Base-by-base conservation (phyloP, 768 basidiomycete species). In the Hydnum rufescens region DNA sequence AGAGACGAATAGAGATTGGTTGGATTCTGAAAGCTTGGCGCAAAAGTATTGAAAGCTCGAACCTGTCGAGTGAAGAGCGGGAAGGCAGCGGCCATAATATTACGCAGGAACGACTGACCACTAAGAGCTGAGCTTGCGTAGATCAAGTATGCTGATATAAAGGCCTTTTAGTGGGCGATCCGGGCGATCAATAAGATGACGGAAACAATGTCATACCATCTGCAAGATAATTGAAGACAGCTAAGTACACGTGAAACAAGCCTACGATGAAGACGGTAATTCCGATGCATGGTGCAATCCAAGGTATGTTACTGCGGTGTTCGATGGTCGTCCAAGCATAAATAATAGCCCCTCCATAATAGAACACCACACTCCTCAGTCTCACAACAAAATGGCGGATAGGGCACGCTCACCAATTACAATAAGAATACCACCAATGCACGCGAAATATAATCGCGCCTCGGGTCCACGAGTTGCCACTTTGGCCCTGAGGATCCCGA, bases 81-180 rank as follows among this genome's bases (percentile, higher is more conserved):
- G 63, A 82, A 82, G 8, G 66, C 68, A 13, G 68, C 68, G n/a
- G n/a, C n/a, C n/a, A n/a, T n/a, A n/a, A n/a, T n/a, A n/a, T n/a
- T n/a, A n/a, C n/a, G n/a, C n/a, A n/a, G n/a, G n/a, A n/a, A n/a
- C n/a, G n/a, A n/a, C 61, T 81, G 78, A 1, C 74, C 80, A 1
- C 80, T 80, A 18, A 80, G 64, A 6, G 79, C 80, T 0, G 77
- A 79, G 0, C 77, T 79, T 4, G 80, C 79, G 60, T 74, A 81
- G 3, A 60, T 58, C 8, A 59, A 31, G 29, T 54, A 54, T n/a
- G 39, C 39, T 16, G 32, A 31, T 28, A 22, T 19, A 5, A 23
- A 51, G 16, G 25, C 44, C 6, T 23, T 8, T 13, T 8, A 47
- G 53, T 22, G 22, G 51, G 32, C 46, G 23, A 32, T 16, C 16